These are phyloP conservation scores for Neoboletus magnificus DNA, from an alignment of 768 basidiomycete species.

Conservation along the genomic window DNA sequence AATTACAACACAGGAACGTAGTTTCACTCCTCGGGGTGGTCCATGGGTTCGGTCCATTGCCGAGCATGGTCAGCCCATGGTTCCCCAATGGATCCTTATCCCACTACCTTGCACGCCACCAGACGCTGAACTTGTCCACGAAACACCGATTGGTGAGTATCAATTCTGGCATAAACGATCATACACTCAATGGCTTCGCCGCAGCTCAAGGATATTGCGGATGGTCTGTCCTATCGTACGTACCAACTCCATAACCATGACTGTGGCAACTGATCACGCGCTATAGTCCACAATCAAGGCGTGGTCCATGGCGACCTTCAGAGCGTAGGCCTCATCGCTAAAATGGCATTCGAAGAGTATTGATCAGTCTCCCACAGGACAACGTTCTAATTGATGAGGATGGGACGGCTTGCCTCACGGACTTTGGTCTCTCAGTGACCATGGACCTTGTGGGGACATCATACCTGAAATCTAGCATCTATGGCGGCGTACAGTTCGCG, in stretches of 20 bases:
- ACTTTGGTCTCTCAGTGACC: conserved; percentile 42
- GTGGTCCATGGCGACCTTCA: conserved; percentile 38
- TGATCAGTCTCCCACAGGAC: conserved; percentile 12
- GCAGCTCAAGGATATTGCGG: conserved; percentile 21
- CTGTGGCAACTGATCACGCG: not conserved
- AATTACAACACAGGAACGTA: conserved; percentile 23
- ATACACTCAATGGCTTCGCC: not conserved
- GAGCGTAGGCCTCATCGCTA: conserved; percentile 22
- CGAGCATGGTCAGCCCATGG: conserved; percentile 36
- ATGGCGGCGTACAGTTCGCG: conserved; percentile 45
- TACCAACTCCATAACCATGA: not conserved
- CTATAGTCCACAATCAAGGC: conserved; percentile 19
- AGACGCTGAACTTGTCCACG: not conserved
- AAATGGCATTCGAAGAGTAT: not conserved
- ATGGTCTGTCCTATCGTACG: conserved; percentile 25
- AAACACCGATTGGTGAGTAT: conserved; percentile 16
- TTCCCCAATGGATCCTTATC: conserved; percentile 24
- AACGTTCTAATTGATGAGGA: conserved; percentile 44
- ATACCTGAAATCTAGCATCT: conserved; percentile 31
- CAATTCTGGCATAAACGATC: not conserved
- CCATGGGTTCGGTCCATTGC: conserved; percentile 28
- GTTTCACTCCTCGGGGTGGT: conserved; percentile 31
- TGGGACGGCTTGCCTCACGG: conserved; percentile 43
- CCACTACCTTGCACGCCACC: conserved; percentile 14
- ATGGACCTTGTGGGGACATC: conserved; percentile 27